A percentile compares a stretch with the other conserved stretches of the same genome.
Evolutionary conservation across 2,329 filamentous ascomycete species (phyloP).

Genomic region (Phialocephala sp.): DNA sequence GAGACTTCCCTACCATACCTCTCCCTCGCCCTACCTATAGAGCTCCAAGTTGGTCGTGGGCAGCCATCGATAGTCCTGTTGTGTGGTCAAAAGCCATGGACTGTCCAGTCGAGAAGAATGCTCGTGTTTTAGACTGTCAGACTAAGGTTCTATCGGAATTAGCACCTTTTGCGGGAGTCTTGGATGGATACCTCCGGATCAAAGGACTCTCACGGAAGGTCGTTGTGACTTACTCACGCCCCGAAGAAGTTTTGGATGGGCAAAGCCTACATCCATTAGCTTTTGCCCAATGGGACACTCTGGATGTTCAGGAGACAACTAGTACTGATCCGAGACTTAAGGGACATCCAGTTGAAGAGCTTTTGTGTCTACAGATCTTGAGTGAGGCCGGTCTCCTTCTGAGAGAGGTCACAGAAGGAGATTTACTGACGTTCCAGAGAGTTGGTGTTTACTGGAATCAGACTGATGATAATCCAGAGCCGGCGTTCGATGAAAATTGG

Average conservation of each 20-base stretch:
- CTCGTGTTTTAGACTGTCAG: constrained; percentile 4
- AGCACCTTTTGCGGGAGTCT: constrained; percentile 12
- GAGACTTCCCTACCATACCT: constrained; percentile 14
- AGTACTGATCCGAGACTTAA: background rate
- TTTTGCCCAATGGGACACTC: constrained; percentile 19
- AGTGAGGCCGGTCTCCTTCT: constrained; percentile 8
- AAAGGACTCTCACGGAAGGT: constrained; percentile 12
- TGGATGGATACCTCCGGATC: constrained; percentile 7
- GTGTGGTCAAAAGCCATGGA: constrained; percentile 17
- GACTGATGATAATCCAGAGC: background rate
- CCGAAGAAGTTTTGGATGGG: constrained; percentile 10
- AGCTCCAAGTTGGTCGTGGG: constrained; percentile 21
- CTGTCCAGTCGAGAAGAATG: constrained; percentile 5
- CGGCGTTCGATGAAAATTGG: constrained; percentile 1
- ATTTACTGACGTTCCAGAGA: constrained; percentile 11
- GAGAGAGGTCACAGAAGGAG: background rate
- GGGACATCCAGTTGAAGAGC: background rate
- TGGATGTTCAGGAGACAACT: background rate
- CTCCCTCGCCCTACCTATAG: constrained; percentile 7
- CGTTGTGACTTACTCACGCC: background rate
- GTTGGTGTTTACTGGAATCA: constrained; percentile 18
- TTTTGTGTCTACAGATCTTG: constrained; percentile 14
- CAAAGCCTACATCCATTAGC: constrained; percentile 2
- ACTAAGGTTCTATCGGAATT: background rate
- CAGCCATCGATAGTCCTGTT: constrained; percentile 14